Evolutionary conservation across 352 stramenopile species (phyloP).

Genomic region (Phytophthora sp.): DNA sequence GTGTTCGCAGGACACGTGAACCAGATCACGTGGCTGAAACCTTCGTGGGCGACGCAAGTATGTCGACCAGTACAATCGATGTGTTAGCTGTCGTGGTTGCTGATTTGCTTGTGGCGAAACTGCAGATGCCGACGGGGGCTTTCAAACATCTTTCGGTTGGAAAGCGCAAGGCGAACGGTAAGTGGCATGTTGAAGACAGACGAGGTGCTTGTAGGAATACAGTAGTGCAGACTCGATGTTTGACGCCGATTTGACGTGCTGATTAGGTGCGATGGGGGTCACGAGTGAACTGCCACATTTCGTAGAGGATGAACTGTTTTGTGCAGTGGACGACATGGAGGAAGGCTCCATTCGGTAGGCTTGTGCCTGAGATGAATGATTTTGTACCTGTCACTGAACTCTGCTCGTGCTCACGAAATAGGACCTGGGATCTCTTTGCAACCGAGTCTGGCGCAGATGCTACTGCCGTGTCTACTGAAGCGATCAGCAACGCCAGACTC

Average conservation of each 20-base stretch:
- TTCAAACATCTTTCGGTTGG: conserved; percentile 47
- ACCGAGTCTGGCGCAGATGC: conserved; percentile 22
- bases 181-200: not conserved
- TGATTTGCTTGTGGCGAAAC: not conserved
- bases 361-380: not conserved
- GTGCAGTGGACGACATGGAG: conserved; percentile 39
- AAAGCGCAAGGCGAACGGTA: conserved; percentile 43
- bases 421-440: conserved; percentile 51
- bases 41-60: conserved; percentile 81
- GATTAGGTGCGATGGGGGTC: conserved; percentile 49
- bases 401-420: not conserved
- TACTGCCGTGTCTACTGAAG: conserved; percentile 16
- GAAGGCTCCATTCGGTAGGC: conserved; percentile 32
- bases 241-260: too few relatives aligned
- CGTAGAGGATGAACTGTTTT: conserved; percentile 73
- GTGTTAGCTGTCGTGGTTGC: not conserved
- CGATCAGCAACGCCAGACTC: conserved; percentile 18
- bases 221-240: too few relatives aligned
- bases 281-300: conserved; percentile 71
- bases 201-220: too few relatives aligned
- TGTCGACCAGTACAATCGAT: too few relatives aligned
- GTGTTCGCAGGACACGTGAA: conserved; percentile 82
- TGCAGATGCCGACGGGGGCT: conserved; percentile 44
- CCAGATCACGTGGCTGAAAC: conserved; percentile 82
- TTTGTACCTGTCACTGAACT: not conserved